Evolutionary conservation across 148 eudicot genomes (phyloP).

Genomic region (Silene latifolia): DNA sequence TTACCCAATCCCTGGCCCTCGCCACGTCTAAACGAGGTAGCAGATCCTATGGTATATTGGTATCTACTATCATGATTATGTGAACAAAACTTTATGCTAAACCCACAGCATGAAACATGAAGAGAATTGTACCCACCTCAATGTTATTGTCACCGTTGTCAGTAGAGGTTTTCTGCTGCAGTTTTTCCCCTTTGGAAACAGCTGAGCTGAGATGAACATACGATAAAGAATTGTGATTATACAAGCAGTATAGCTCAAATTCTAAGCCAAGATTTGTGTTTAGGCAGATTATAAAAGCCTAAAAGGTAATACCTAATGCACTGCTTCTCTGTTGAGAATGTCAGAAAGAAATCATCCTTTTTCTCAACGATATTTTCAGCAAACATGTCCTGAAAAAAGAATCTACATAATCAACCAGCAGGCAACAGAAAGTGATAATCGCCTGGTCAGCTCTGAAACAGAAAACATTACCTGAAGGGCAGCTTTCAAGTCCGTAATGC

Average conservation of each 20-base stretch:
- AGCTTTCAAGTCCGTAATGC: constrained; percentile 80
- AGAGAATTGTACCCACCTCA: constrained; percentile 11
- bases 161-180: constrained; percentile 33
- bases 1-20: not conserved
- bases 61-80: not conserved
- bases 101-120: not conserved
- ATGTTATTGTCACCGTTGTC: constrained; percentile 22
- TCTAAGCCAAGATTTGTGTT: not conserved
- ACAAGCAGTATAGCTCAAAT: not conserved
- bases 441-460: not conserved
- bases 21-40: not conserved
- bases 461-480: constrained; percentile 62
- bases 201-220: constrained; percentile 41
- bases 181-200: constrained; percentile 48
- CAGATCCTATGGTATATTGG: not conserved
- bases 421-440: not conserved
- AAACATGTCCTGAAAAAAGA: constrained; percentile 71
- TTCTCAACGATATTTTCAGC: constrained; percentile 77
- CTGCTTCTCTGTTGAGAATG: constrained; percentile 55
- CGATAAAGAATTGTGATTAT: not conserved
- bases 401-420: constrained; percentile 17
- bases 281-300: not conserved
- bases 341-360: constrained; percentile 69
- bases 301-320: constrained; percentile 49
- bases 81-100: not conserved